Evolutionary conservation across 2,329 filamentous ascomycete species (phyloP).

Genomic region (Talaromyces atroroseus): DNA sequence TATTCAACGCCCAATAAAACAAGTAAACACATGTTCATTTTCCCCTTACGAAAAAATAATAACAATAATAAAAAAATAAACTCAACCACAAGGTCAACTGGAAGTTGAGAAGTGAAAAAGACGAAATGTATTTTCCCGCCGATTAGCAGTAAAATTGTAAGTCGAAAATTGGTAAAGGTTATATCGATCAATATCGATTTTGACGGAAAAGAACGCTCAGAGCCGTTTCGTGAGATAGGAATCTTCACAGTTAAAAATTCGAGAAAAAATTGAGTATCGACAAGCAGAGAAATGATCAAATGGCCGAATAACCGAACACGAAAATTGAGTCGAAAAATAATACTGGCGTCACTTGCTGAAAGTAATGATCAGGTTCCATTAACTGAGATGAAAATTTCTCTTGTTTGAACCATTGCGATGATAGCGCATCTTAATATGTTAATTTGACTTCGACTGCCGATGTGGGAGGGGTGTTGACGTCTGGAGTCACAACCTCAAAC

Average conservation of each 20-base stretch:
- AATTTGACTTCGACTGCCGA: conserved; percentile 47
- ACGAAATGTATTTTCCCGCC: not conserved
- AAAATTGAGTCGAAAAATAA: conserved; percentile 5
- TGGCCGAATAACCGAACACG: conserved; percentile 10
- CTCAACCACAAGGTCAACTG: not conserved
- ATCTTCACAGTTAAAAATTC: not conserved
- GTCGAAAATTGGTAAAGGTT: not conserved
- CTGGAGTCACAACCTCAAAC: conserved; percentile 26
- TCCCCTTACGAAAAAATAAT: not conserved
- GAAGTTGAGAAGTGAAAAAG: not conserved
- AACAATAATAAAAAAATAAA: not conserved
- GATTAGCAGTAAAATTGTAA: not conserved
- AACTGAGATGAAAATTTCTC: not conserved
- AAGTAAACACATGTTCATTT: conserved; percentile 4
- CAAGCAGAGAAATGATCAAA: conserved; percentile 17
- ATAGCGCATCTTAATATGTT: conserved; percentile 41
- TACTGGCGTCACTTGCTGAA: not conserved
- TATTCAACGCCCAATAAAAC: conserved; percentile 26
- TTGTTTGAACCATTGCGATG: conserved; percentile 38
- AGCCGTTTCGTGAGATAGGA: not conserved
- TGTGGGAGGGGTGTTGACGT: conserved; percentile 15
- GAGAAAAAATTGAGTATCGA: conserved; percentile 9
- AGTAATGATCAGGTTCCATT: not conserved
- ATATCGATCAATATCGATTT: not conserved
- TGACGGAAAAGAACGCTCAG: not conserved